Evolutionary conservation across 352 stramenopile genomes (phyloP), one percentile per base, ranked within the genome.

Genomic region (Globisporangium recalcitrans): DNA sequence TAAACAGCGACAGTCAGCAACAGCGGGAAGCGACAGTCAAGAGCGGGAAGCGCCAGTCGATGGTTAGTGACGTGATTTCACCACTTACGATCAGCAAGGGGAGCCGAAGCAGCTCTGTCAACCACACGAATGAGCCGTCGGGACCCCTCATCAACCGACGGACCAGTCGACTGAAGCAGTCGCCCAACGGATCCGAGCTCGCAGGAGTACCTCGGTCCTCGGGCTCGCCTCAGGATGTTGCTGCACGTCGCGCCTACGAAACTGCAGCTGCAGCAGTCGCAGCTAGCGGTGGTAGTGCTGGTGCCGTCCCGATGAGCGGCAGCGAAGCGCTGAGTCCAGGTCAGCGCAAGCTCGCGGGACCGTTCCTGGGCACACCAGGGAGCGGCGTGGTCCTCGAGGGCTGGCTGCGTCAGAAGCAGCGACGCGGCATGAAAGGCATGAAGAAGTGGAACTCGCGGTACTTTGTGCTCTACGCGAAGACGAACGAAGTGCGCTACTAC

Each of bases 381-480:
- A 91, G 78, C 52, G 80, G 82, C 11, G 82, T 93, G n/a, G 26
- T 91, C 2, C 62, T 93, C 0, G 82, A 93, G 74, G 84, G 84
- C 22, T 93, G 84, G 84, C 67, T 93, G 8, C 82, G 82, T 14
- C 84, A 91, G 58, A 93, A 91, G 63, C 84, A 93, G 60, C 80
- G 84, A 1, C 82, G 84, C 8, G 82, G 82, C 24, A 76, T 91
- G 40, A 90, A 90, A 42, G 84, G 84, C 10, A 76, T 91, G 56
- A 93, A 91, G 69, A 90, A 90, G 68, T 93, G 84, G 84, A 91
- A 91, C 61, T 80, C 78, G 55, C 77, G 82, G 38, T 91, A 91
- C 56, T 93, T 91, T 58, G 84, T 93, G 54, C 67, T 91, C 4
- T 90, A 91, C 64, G 78, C 78, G 14, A 76, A 77, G 52, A 82